Conservation (phyloP, 768 basidiomycete genomes). For the Suillus variegatus region DNA sequence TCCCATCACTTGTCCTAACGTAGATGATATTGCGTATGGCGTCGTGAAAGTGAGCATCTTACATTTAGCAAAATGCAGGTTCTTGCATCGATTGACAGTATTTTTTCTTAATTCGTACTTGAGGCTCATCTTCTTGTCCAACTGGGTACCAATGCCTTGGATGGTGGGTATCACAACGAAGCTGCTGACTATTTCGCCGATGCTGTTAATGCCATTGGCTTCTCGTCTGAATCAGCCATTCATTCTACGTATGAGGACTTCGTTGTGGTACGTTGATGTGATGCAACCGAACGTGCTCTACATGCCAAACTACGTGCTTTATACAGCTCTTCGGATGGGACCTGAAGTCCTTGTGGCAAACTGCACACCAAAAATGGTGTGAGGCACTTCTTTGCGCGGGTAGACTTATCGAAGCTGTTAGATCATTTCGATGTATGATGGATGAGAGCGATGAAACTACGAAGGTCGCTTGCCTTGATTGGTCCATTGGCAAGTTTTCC, state of each 20-base stretch:
- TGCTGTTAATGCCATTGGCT: neutral
- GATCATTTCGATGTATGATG: neutral
- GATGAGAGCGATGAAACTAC: neutral
- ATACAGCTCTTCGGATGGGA: neutral
- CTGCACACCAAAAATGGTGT: neutral
- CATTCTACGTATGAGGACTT: neutral
- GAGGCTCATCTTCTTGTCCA: too few species aligned
- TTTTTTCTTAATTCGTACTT: too few species aligned
- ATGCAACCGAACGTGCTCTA: neutral
- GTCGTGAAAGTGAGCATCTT: neutral
- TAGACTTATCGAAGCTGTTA: neutral
- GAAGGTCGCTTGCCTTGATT: neutral
- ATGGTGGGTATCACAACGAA: neutral
- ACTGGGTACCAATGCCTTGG: too few species aligned
- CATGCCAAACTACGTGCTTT: neutral
- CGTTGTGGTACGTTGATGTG: neutral
- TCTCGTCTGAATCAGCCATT: neutral
- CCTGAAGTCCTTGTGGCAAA: neutral
- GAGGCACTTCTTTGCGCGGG: neutral
- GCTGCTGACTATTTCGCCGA: neutral
- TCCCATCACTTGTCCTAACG: neutral
- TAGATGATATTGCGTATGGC: neutral
- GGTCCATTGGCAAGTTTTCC: neutral
- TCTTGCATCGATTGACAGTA: too few species aligned
- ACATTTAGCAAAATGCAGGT: too few species aligned